These are phyloP conservation scores for Coniochaeta sp. DNA, from an alignment of 2,329 filamentous ascomycete genomes.

Conservation along the genomic window DNA sequence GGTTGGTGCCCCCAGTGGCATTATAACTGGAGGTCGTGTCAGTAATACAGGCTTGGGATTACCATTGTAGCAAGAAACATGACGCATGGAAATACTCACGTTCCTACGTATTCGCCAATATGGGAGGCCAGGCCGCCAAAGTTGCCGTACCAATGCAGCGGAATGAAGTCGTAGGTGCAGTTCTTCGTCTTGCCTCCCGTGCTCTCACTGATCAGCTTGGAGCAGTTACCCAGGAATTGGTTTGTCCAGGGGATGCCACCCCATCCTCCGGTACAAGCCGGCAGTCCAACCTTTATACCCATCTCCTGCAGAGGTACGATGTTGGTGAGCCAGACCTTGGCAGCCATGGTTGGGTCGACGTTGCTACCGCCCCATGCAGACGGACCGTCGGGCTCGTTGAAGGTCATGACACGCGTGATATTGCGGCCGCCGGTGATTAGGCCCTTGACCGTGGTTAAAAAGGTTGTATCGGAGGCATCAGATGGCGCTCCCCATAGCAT, in stretches of 20 bases:
- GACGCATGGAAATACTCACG: conserved; percentile 19
- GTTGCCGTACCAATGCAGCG: conserved; percentile 61
- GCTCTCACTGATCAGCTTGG: conserved; percentile 42
- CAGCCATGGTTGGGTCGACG: conserved; percentile 52
- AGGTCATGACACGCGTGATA: conserved; percentile 62
- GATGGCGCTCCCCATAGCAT: conserved; percentile 65
- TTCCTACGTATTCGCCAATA: conserved; percentile 49
- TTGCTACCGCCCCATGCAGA: conserved; percentile 51
- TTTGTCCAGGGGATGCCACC: conserved; percentile 58
- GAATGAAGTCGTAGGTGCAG: conserved; percentile 57
- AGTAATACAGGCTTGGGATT: too few species aligned
- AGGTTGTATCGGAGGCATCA: conserved; percentile 44
- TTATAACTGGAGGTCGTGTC: conserved; percentile 32
- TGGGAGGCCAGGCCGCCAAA: conserved; percentile 62
- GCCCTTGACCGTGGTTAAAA: conserved; percentile 49
- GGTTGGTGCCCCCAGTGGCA: background rate
- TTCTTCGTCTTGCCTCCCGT: conserved; percentile 26
- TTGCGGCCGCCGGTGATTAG: conserved; percentile 46
- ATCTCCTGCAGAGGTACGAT: conserved; percentile 60
- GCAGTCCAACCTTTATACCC: conserved; percentile 62
- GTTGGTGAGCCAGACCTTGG: conserved; percentile 61
- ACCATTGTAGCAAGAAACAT: too few species aligned
- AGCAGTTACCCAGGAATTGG: conserved; percentile 58
- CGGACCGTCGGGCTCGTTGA: conserved; percentile 70
- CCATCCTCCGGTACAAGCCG: conserved; percentile 57